These are phyloP conservation scores for Diversispora eburnea DNA, from an alignment of 192 early-diverging fungal species.

Conservation along the genomic window DNA sequence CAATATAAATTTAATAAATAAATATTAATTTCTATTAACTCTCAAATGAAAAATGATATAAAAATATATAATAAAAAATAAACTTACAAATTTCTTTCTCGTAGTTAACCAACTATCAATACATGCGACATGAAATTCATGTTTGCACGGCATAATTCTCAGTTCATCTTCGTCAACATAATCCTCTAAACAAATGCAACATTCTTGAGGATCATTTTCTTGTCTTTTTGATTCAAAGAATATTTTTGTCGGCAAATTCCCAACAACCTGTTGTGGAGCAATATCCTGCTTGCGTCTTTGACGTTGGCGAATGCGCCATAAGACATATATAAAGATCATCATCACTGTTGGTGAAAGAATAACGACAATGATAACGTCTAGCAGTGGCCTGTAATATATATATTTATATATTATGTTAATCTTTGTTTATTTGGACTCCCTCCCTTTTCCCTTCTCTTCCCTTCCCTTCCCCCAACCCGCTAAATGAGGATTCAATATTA, in stretches of 20 bases:
- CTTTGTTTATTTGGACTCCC: background rate
- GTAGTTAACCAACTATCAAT: constrained; percentile 91
- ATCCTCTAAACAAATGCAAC: constrained; percentile 92
- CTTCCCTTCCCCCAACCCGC: background rate
- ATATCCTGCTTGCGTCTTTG: constrained; percentile 69
- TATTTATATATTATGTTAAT: background rate
- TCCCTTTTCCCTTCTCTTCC: no score
- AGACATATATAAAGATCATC: constrained; percentile 68
- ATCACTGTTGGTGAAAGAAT: constrained; percentile 79
- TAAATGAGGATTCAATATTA: constrained; percentile 29
- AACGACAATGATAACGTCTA: constrained; percentile 79
- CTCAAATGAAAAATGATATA: background rate
- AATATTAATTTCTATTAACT: background rate
- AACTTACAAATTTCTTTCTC: constrained; percentile 83
- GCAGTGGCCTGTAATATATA: constrained; percentile 52
- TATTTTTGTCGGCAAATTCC: constrained; percentile 68
- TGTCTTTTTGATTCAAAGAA: constrained; percentile 59
- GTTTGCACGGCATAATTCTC: constrained; percentile 78
- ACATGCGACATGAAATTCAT: constrained; percentile 85
- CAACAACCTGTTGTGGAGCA: constrained; percentile 71
- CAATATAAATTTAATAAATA: background rate
- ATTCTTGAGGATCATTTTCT: constrained; percentile 76
- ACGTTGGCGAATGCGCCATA: constrained; percentile 70
- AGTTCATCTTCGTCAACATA: constrained; percentile 77
- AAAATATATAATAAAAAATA: constrained; percentile 29